Evolutionary conservation across 176 grass and related monocot genomes (phyloP), one percentile per base, ranked within the genome.

Genomic region (Olyra latifolia): DNA sequence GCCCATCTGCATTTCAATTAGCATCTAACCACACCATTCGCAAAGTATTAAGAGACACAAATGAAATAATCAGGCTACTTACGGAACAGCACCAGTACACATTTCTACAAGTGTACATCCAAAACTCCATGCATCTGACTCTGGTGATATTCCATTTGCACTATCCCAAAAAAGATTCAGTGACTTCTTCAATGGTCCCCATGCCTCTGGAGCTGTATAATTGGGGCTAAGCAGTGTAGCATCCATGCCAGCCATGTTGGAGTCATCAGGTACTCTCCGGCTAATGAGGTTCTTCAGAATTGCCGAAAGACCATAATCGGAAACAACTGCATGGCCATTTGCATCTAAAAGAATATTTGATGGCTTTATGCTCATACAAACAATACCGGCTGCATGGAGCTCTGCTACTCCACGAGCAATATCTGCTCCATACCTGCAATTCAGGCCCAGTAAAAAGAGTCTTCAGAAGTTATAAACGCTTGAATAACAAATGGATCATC

Each of bases 51-150:
- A 82, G 77, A 78, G 78, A 68, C 52, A 78, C 66, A 82, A 87
- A 87, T 54, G 75, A 82, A 89, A 73, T 64, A 86, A 80, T 89
- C 66, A 83, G 74, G 47, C 53, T 80, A 99, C 97, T 91, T 91
- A 99, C 97, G 97, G 97, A 53, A 95, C 86, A 84, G 97, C 94
- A 64, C 97, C 97, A 93, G 97, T 99, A 80, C 97, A 99, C 97
- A 99, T 99, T 85, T 99, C 97, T 80, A 99, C 97, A 89, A 99
- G 90, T 56, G 97, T 91, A 64, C 97, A 99, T 41, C 93, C 97
- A 28, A 99, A 99, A 90, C 97, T 99, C 97, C 97, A 99, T 86
- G 97, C 97, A 91, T 96, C 97, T 68, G 92, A 93, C 82, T 99
- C 91, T 57, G 92, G 78, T 45, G 84, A 93, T 87, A 99, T 89